A percentile compares a stretch with the other conserved stretches of the same genome.
These are phyloP conservation scores for Plectosphaerella sp. DNA, from an alignment of 2,329 filamentous ascomycete species.

Conservation along the genomic window DNA sequence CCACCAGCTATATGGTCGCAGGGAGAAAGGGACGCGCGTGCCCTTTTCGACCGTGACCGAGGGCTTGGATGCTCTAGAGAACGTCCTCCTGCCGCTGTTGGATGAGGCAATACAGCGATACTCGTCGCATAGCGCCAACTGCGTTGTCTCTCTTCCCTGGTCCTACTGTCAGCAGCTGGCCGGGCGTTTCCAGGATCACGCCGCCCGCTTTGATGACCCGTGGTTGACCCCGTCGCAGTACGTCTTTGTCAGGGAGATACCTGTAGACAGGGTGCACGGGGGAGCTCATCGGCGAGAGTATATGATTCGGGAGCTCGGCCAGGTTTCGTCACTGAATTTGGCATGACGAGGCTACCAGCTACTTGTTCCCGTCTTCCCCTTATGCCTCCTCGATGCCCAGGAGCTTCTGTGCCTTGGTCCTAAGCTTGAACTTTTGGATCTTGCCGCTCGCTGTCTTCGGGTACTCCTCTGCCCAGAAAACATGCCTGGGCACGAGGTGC, in stretches of 20 bases:
- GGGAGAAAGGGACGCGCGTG: background rate
- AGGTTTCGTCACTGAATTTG: no score
- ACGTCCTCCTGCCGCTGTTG: background rate
- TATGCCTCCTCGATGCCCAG: conserved; percentile 9
- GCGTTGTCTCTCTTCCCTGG: background rate
- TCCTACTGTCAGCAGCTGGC: background rate
- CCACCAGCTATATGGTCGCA: background rate
- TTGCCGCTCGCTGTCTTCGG: conserved; percentile 96
- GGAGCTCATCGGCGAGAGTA: background rate
- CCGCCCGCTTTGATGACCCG: background rate
- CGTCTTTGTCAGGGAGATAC: background rate
- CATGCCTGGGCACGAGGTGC: conserved; percentile 79
- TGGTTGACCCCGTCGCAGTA: background rate
- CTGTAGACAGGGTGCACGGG: background rate
- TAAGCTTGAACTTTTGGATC: conserved; percentile 89
- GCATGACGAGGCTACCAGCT: no score
- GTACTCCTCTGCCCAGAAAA: conserved; percentile 84
- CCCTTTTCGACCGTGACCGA: background rate
- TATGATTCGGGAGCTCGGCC: background rate
- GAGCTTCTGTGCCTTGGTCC: conserved; percentile 53
- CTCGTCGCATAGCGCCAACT: background rate
- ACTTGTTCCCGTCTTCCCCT: no score
- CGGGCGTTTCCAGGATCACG: background rate
- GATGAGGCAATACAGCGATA: background rate
- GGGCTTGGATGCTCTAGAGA: background rate